These are phyloP conservation scores for Pseudocercospora vitis DNA, from an alignment of 2,329 filamentous ascomycete genomes.

Conservation along the genomic window DNA sequence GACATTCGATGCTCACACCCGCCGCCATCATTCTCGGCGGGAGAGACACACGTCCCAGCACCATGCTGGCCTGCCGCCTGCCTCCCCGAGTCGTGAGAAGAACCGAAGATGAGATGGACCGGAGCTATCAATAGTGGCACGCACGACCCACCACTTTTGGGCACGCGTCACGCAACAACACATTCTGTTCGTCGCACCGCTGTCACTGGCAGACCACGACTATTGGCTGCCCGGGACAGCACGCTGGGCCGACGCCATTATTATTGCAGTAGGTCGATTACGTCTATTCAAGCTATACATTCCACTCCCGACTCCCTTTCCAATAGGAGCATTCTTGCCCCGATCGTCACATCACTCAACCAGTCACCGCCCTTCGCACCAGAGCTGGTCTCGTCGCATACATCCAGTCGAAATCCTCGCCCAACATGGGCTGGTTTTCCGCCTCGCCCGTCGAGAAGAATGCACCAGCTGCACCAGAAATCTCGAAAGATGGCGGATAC, in stretches of 20 bases:
- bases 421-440: slow-evolving; percentile 40
- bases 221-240: background rate
- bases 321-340: too few species aligned
- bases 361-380: too few species aligned
- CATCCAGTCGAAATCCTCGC: slow-evolving; percentile 1
- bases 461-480: slow-evolving; percentile 31
- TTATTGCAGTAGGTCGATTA: background rate
- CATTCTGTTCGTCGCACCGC: background rate
- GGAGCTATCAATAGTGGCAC: slow-evolving; percentile 1
- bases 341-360: too few species aligned
- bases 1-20: too few species aligned
- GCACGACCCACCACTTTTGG: background rate
- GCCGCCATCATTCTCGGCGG: background rate
- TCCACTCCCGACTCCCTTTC: background rate
- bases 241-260: background rate
- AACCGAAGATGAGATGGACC: background rate
- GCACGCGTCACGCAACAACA: too few species aligned
- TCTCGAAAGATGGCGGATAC: slow-evolving; percentile 57
- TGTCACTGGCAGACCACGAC: background rate
- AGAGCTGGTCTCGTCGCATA: slow-evolving; percentile 6
- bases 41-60: background rate
- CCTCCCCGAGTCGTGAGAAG: background rate
- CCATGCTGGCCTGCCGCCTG: background rate
- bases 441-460: slow-evolving; percentile 33
- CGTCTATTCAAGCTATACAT: background rate